Conservation (phyloP, 768 basidiomycete species). For the Phylloporus arenicola region DNA sequence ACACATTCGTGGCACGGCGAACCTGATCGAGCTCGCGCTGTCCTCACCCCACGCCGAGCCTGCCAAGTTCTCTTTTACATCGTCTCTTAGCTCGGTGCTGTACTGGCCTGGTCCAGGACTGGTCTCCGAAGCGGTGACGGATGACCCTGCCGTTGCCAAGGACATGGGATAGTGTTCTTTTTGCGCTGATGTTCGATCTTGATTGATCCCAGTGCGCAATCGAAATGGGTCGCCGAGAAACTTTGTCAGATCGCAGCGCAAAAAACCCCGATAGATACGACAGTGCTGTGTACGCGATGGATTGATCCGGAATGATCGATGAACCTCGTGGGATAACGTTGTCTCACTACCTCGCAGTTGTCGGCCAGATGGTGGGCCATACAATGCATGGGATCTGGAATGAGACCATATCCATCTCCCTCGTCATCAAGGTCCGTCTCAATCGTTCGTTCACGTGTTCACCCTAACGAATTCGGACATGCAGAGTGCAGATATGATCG, state of each 20-base stretch:
- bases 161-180: constrained; percentile 28
- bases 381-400: constrained; percentile 47
- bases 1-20: constrained; percentile 45
- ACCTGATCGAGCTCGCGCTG: constrained; percentile 46
- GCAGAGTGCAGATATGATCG: constrained; percentile 38
- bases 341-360: constrained; percentile 28
- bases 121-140: constrained; percentile 21
- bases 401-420: constrained; percentile 39
- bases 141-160: constrained; percentile 26
- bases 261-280: constrained; percentile 17
- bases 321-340: background rate
- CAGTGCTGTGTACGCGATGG: constrained; percentile 17
- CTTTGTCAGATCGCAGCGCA: constrained; percentile 40
- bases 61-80: constrained; percentile 47
- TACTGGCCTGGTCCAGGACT: constrained; percentile 17
- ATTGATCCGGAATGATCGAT: background rate
- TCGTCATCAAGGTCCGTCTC: constrained; percentile 26
- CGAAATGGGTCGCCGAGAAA: constrained; percentile 54
- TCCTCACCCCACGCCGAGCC: constrained; percentile 28
- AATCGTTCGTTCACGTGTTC: background rate
- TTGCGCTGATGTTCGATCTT: background rate
- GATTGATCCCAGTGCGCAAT: constrained; percentile 18
- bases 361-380: constrained; percentile 56
- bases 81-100: constrained; percentile 37
- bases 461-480: background rate